Evolutionary conservation across 2,329 filamentous ascomycete species (phyloP).

Genomic region (Didymellaceae sp.): DNA sequence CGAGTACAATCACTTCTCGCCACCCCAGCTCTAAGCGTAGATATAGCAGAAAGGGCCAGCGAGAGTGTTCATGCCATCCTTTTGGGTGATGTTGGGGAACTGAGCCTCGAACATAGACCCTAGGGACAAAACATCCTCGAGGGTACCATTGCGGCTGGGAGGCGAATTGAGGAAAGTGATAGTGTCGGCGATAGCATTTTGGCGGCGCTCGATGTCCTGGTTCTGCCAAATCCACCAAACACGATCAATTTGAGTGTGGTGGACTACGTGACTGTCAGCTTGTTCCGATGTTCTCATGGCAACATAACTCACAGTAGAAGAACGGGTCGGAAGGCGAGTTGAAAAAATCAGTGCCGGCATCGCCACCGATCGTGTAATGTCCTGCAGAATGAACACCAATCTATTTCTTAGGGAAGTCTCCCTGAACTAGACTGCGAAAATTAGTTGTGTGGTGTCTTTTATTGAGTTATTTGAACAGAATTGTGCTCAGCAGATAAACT

Average conservation of each 20-base stretch:
- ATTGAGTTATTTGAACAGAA: background rate
- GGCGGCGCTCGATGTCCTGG: constrained; percentile 48
- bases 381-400: constrained; percentile 54
- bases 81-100: constrained; percentile 15
- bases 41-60: constrained; percentile 57
- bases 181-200: constrained; percentile 52
- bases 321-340: constrained; percentile 54
- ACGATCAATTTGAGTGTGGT: constrained; percentile 58
- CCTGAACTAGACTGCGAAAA: constrained; percentile 43
- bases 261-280: constrained; percentile 28
- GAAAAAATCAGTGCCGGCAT: constrained; percentile 55
- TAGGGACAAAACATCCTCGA: constrained; percentile 53
- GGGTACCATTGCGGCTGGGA: constrained; percentile 52
- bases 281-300: no score
- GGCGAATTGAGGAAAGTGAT: constrained; percentile 54
- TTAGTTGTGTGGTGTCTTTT: no score
- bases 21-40: constrained; percentile 36
- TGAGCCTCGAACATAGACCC: constrained; percentile 47
- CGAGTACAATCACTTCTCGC: background rate
- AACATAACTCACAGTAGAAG: constrained; percentile 47
- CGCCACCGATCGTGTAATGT: constrained; percentile 55
- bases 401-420: constrained; percentile 42
- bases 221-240: constrained; percentile 61
- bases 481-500: background rate
- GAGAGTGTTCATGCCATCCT: constrained; percentile 52